Evolutionary conservation across 1,284 basidiomycete species (phyloP).

Genomic region (Schizopora paradoxa): DNA sequence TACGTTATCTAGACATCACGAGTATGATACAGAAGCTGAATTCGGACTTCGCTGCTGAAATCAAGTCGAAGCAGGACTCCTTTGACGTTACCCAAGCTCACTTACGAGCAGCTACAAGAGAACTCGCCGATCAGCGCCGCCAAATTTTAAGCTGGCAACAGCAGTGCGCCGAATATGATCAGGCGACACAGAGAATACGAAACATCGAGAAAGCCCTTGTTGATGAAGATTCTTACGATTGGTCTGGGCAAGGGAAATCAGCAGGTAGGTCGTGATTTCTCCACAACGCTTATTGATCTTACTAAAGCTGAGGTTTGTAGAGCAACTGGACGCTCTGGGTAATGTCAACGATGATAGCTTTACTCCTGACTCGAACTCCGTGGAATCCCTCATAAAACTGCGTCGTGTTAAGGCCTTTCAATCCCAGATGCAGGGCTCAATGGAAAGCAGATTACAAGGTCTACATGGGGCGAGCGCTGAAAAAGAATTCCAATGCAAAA

Average conservation of each 20-base stretch:
- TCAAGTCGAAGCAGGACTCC: slow-evolving; percentile 82
- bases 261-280: too few relatives aligned
- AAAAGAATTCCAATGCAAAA: slow-evolving; percentile 86
- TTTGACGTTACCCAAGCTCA: slow-evolving; percentile 84
- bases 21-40: slow-evolving; percentile 76
- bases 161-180: slow-evolving; percentile 71
- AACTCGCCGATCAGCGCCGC: slow-evolving; percentile 84
- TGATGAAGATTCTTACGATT: slow-evolving; percentile 78
- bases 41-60: slow-evolving; percentile 76
- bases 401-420: slow-evolving; percentile 81
- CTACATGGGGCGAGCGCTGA: slow-evolving; percentile 78
- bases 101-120: slow-evolving; percentile 83
- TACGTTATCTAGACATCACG: slow-evolving; percentile 64
- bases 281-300: too few relatives aligned
- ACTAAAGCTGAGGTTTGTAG: too few relatives aligned
- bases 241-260: slow-evolving; percentile 90
- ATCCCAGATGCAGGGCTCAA: slow-evolving; percentile 65
- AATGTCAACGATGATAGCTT: too few relatives aligned
- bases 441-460: slow-evolving; percentile 62
- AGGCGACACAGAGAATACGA: slow-evolving; percentile 67
- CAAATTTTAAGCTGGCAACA: slow-evolving; percentile 73
- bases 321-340: too few relatives aligned
- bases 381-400: slow-evolving; percentile 61
- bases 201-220: slow-evolving; percentile 77
- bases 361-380: slow-evolving; percentile 55